Evolutionary conservation across 139 green algal genomes (phyloP).

Genomic region (Picochlorum sp.): DNA sequence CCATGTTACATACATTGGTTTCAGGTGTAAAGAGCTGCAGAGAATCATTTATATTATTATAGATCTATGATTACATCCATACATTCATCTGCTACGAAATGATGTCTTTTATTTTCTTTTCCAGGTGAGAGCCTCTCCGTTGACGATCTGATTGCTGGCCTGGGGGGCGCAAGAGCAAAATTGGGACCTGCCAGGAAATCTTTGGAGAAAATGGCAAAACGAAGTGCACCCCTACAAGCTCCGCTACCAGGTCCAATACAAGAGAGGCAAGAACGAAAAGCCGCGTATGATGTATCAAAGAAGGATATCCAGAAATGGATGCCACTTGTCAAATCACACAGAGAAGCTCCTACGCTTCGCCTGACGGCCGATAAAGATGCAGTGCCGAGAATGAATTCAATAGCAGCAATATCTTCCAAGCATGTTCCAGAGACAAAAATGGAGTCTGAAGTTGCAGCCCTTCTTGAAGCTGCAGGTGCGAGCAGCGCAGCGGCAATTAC

Average conservation of each 20-base stretch:
- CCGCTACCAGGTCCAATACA: conserved; percentile 51
- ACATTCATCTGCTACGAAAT: too few species aligned
- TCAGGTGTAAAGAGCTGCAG: too few species aligned
- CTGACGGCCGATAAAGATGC: conserved; percentile 42
- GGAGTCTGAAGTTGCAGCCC: conserved; percentile 75
- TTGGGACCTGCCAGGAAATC: conserved; percentile 41
- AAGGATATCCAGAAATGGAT: conserved; percentile 83
- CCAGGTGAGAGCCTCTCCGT: conserved; percentile 44
- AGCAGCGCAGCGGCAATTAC: conserved; percentile 34
- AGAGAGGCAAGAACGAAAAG: conserved; percentile 61
- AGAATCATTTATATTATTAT: too few species aligned
- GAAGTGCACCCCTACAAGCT: conserved; percentile 28
- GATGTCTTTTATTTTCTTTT: conserved; percentile 6
- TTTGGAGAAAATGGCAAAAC: conserved; percentile 49
- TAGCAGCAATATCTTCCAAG: conserved; percentile 49
- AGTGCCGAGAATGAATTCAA: conserved; percentile 23
- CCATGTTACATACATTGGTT: too few species aligned
- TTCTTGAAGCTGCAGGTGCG: conserved; percentile 57
- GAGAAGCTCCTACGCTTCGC: conserved; percentile 77
- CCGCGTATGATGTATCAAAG: conserved; percentile 70
- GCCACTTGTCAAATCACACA: conserved; percentile 84
- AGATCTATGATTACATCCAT: too few species aligned
- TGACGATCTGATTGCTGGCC: conserved; percentile 55
- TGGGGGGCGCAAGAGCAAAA: conserved; percentile 23
- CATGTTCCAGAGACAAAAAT: conserved; percentile 49